phyloP scores from a whole-genome alignment of 1,284 basidiomycete genomes.

The Somion occarium region DNA sequence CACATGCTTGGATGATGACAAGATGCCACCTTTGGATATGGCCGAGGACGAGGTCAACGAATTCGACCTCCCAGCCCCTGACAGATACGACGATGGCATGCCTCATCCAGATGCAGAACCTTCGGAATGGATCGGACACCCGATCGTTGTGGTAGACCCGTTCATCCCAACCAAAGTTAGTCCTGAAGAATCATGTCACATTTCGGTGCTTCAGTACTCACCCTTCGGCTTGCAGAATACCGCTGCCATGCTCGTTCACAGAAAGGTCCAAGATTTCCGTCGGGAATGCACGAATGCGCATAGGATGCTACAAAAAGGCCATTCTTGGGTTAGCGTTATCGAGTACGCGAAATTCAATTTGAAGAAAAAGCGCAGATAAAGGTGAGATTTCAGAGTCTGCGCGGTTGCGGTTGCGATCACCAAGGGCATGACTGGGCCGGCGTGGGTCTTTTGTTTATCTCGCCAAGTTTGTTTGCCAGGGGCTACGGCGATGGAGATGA shows the following conservation, averaged over 20 bases:
- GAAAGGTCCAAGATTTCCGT: not conserved
- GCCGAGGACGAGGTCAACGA: not conserved
- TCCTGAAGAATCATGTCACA: too few species aligned
- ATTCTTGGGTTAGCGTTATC: not conserved
- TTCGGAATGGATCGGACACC: constrained; percentile 1
- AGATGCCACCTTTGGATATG: not conserved
- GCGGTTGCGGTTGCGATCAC: too few species aligned
- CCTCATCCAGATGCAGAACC: not conserved
- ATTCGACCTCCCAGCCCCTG: not conserved
- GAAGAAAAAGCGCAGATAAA: not conserved
- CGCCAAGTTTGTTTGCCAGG: too few species aligned
- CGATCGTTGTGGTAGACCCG: constrained; percentile 7
- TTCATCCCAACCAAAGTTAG: constrained; percentile 9
- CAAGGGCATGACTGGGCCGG: too few species aligned
- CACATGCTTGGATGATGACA: too few species aligned
- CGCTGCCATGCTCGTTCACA: not conserved
- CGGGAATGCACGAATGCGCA: not conserved
- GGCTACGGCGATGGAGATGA: too few species aligned
- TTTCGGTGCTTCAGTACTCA: not conserved
- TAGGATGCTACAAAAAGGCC: not conserved
- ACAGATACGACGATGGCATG: constrained; percentile 1
- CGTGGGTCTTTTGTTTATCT: too few species aligned
- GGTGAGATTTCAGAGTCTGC: too few species aligned
- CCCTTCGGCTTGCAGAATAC: not conserved
- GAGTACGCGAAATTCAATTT: not conserved